Evolutionary conservation across 176 grass and related monocot species (phyloP).

Genomic region (Aegilops bicornis): DNA sequence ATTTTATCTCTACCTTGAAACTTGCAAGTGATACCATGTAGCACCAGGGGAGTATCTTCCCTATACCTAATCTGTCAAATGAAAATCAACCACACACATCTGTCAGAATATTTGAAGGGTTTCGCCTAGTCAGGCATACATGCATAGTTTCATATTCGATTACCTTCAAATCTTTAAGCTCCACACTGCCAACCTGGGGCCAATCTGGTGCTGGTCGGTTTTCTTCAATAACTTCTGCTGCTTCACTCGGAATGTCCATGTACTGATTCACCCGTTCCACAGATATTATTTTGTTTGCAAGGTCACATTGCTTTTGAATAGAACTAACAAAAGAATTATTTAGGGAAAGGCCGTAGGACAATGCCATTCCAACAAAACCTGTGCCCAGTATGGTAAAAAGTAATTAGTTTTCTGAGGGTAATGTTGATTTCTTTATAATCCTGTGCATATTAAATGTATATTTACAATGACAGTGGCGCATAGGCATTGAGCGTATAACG

Average conservation of each 20-base stretch:
- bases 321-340: constrained; percentile 74
- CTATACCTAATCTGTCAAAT: constrained; percentile 79
- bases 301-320: constrained; percentile 84
- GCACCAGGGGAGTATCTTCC: constrained; percentile 65
- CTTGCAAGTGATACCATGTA: constrained; percentile 77
- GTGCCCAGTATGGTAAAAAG: background rate
- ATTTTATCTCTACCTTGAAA: constrained; percentile 86
- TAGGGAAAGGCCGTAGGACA: constrained; percentile 92
- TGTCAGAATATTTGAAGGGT: background rate
- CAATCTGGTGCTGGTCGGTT: constrained; percentile 61
- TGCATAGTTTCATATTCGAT: background rate
- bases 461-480: background rate
- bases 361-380: constrained; percentile 94
- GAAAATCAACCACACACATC: constrained; percentile 12
- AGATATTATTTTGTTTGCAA: constrained; percentile 85
- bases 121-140: background rate
- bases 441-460: background rate
- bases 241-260: constrained; percentile 79
- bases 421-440: background rate
- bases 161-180: constrained; percentile 86
- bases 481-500: background rate
- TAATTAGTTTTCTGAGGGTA: constrained; percentile 5
- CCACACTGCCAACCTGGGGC: constrained; percentile 70
- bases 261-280: constrained; percentile 95
- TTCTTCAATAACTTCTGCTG: constrained; percentile 61